These are phyloP conservation scores for Termitomyces sp. DNA, from an alignment of 1,284 basidiomycete species.

Conservation along the genomic window DNA sequence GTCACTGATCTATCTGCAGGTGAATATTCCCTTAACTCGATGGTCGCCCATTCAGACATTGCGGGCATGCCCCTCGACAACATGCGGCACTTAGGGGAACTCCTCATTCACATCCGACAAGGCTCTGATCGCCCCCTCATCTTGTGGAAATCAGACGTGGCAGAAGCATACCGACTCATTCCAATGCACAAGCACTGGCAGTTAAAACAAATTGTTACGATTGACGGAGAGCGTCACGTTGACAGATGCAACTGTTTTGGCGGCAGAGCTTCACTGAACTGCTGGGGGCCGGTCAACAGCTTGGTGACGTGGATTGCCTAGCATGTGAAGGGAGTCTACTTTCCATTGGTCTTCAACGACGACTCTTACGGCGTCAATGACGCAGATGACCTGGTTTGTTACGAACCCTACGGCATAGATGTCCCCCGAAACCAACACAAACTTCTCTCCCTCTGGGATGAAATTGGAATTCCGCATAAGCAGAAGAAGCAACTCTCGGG, in stretches of 20 bases:
- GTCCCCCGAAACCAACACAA: constrained; percentile 22
- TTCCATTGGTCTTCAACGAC: constrained; percentile 33
- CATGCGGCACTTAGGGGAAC: constrained; percentile 21
- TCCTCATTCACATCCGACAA: constrained; percentile 4
- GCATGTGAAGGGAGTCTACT: constrained; percentile 19
- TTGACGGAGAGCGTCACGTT: constrained; percentile 9
- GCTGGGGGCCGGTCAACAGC: background rate
- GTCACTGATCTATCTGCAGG: constrained; percentile 34
- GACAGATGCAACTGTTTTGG: constrained; percentile 29
- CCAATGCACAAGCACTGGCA: constrained; percentile 38
- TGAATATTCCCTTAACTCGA: constrained; percentile 30
- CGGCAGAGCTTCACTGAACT: constrained; percentile 14
- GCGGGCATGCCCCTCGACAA: constrained; percentile 22
- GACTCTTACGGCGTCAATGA: constrained; percentile 28
- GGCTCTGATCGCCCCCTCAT: constrained; percentile 3
- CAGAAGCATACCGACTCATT: constrained; percentile 29
- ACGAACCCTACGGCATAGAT: constrained; percentile 24
- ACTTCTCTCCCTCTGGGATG: constrained; percentile 35
- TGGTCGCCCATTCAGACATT: constrained; percentile 24
- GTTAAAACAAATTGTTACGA: constrained; percentile 31
- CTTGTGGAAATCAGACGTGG: constrained; percentile 36
- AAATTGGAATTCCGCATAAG: constrained; percentile 26
- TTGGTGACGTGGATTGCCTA: background rate
- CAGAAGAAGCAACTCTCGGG: constrained; percentile 11
- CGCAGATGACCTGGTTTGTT: constrained; percentile 16